Percentiles rank a stretch among this genome's conserved stretches.
Evolutionary conservation across 1,139 yeast genomes (phyloP).

Genomic region (Candida albicans): DNA sequence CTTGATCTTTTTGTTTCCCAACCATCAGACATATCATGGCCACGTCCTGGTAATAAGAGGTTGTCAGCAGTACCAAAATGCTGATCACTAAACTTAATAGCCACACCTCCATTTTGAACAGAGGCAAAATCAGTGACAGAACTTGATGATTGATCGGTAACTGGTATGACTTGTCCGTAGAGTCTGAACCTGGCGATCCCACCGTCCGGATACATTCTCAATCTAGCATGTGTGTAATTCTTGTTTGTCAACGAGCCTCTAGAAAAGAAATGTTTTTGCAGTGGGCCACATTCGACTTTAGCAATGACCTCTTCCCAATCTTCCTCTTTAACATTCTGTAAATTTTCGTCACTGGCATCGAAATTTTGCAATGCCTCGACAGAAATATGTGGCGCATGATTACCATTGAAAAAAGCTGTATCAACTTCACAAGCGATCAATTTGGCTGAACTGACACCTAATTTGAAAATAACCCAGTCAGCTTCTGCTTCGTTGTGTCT

Average conservation of each 20-base stretch:
- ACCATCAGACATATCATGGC: slow-evolving; percentile 95
- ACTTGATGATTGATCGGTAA: slow-evolving; percentile 24
- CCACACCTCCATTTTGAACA: slow-evolving; percentile 86
- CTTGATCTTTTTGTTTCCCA: slow-evolving; percentile 97
- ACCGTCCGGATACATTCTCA: slow-evolving; percentile 95
- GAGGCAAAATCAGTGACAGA: slow-evolving; percentile 69
- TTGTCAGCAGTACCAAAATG: slow-evolving; percentile 92
- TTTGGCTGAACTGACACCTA: slow-evolving; percentile 83
- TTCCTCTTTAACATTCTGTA: slow-evolving; percentile 9
- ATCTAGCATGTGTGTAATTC: slow-evolving; percentile 74
- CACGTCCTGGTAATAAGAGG: slow-evolving; percentile 87
- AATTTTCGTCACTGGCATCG: slow-evolving; percentile 26
- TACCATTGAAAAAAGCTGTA: slow-evolving; percentile 90
- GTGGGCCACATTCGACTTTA: slow-evolving; percentile 81
- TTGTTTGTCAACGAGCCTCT: slow-evolving; percentile 54
- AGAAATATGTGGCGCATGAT: slow-evolving; percentile 87
- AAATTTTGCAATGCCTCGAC: slow-evolving; percentile 67
- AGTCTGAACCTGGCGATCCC: slow-evolving; percentile 93
- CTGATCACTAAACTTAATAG: slow-evolving; percentile 79
- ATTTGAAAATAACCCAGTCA: slow-evolving; percentile 80
- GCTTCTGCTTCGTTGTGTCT: slow-evolving; percentile 82
- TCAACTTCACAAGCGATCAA: slow-evolving; percentile 85
- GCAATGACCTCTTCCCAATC: slow-evolving; percentile 71
- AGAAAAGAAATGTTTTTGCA: slow-evolving; percentile 78
- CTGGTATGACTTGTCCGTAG: slow-evolving; percentile 78